phyloP scores from a whole-genome alignment of 1,139 yeast species.

The Yamadazyma sp. region DNA sequence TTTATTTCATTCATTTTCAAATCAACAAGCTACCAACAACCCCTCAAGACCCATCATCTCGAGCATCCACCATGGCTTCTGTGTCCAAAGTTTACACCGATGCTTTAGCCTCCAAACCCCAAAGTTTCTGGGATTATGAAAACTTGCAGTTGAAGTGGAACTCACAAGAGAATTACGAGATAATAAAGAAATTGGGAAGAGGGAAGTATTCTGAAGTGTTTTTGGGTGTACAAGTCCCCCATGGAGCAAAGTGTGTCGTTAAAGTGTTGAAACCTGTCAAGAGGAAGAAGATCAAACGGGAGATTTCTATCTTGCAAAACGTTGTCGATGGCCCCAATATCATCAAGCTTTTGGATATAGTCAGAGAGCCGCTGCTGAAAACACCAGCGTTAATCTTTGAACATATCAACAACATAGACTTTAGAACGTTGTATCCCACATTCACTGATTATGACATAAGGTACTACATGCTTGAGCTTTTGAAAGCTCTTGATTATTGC shows the following conservation, averaged over 20 bases:
- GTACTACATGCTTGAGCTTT: conserved; percentile 83
- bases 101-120: conserved; percentile 44
- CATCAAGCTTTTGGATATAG: conserved; percentile 77
- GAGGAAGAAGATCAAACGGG: conserved; percentile 93
- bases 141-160: conserved; percentile 47
- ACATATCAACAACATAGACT: conserved; percentile 86
- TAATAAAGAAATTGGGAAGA: conserved; percentile 46
- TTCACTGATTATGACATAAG: conserved; percentile 81
- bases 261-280: conserved; percentile 97
- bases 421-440: conserved; percentile 88
- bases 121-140: conserved; percentile 50
- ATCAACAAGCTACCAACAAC: background rate
- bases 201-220: conserved; percentile 53
- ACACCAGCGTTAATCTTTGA: conserved; percentile 95
- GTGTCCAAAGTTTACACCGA: conserved; percentile 45
- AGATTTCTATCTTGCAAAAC: conserved; percentile 88
- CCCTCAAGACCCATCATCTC: background rate
- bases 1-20: background rate
- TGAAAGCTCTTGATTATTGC: conserved; percentile 87
- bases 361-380: conserved; percentile 85
- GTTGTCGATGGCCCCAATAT: conserved; percentile 86
- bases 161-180: conserved; percentile 48
- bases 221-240: conserved; percentile 35
- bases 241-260: conserved; percentile 62
- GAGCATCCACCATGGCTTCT: conserved; percentile 19